Evolutionary conservation across 2,329 filamentous ascomycete genomes (phyloP), one percentile per base, ranked within the genome.

Genomic region (Fusarium chuoi): DNA sequence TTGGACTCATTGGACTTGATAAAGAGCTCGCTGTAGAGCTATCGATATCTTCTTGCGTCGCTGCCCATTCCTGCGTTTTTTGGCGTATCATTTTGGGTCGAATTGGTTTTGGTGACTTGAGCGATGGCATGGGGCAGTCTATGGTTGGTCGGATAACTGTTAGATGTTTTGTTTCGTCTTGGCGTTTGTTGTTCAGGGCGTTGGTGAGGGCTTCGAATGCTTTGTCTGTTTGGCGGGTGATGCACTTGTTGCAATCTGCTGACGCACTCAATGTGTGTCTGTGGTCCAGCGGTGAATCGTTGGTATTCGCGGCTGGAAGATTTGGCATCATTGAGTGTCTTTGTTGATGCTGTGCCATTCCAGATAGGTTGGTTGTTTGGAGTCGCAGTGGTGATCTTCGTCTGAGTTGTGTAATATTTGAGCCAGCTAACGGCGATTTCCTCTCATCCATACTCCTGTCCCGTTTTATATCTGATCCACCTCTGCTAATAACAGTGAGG

Each of bases 91-190:
- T 52, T 5, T 26, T 70, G 3, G 68, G 68, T 20, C 68, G 68
- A 11, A 70, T 36, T 2, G 68, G 68, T 18, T 36, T 70, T 13
- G 68, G 68, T 20, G 67, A 41, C 17, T 62, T 65, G 48, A 70
- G 36, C 2, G 42, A 44, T 5, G 65, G 65, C 13, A 51, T 10
- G 4, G 39, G 41, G 12, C 33, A 55, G 17, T 41, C 38, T 22
- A 56, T 63, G 9, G 35, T 55, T 8, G 65, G 38, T 51, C 49
- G 57, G 4, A 51, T 12, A 17, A 64, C 18, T 3, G 65, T 38
- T 4, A n/a, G 8, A 28, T 41, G 41, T 28, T 39, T 51, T 41
- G 46, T 45, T 17, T 44, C 17, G 9, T 41, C 35, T 26, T 38
- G 36, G 45, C 20, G 38, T 36, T 64, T 69, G 6, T 36, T 55